Conservation (phyloP, 805 yeast genomes). For the Ogataea dorogensis region DNA sequence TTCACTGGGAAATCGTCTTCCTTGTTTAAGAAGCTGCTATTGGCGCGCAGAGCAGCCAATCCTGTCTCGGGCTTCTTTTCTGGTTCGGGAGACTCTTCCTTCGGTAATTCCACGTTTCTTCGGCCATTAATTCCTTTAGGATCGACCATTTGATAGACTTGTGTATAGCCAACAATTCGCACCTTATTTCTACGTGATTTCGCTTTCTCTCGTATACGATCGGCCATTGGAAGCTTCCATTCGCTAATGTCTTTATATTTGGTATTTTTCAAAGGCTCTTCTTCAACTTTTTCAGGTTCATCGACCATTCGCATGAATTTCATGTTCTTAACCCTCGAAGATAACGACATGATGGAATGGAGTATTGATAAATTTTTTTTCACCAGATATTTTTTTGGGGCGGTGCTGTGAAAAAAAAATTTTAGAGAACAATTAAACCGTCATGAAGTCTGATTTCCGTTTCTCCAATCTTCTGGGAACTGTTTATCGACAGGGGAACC, state of each 20-base stretch:
- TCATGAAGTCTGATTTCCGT: conserved; percentile 87
- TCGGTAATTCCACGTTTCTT: conserved; percentile 27
- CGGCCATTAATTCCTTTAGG: conserved; percentile 5
- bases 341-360: conserved; percentile 33
- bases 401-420: conserved; percentile 12
- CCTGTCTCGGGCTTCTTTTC: conserved; percentile 3
- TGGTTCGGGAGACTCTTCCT: conserved; percentile 10
- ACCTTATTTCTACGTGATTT: conserved; percentile 19
- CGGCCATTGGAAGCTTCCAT: conserved; percentile 45
- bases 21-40: conserved; percentile 7
- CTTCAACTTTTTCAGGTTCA: conserved; percentile 32
- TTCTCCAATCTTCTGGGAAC: conserved; percentile 91
- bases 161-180: conserved; percentile 31
- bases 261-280: conserved; percentile 33
- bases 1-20: conserved; percentile 16
- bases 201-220: conserved; percentile 22
- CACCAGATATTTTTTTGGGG: conserved; percentile 3
- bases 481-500: conserved; percentile 90
- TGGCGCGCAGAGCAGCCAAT: conserved; percentile 9
- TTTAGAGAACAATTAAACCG: conserved; percentile 1
- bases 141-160: conserved; percentile 18
- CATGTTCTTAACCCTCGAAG: conserved; percentile 81
- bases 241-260: conserved; percentile 47
- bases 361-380: conserved; percentile 1
- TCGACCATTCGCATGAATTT: conserved; percentile 60